Evolutionary conservation across 371 early-diverging fungal species (phyloP), one percentile per base, ranked within the genome.

Genomic region (Umbelopsis sp.): DNA sequence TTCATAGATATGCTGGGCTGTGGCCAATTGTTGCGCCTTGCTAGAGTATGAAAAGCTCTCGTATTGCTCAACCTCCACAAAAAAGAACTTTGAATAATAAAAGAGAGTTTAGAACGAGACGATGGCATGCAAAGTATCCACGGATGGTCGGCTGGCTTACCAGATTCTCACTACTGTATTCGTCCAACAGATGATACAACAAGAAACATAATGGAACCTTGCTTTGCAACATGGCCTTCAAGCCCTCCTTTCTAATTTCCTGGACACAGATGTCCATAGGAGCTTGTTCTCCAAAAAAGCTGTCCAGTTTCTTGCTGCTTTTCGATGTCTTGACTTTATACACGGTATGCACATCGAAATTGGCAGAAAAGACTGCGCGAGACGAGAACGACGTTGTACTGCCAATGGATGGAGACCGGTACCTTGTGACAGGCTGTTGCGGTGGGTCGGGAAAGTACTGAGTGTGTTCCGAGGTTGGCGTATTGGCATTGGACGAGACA

Each of bases 181-280:
- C 87, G 50, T 88, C 78, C 51, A 88, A 63, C 22, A 87, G 68
- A 57, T 79, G 78, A 65, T 75, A 77, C 50, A 88, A 66, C 65
- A 88, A 84, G 62, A 85, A 88, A 50, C 83, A 84, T 25, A 88
- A 57, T 0, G 89, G 88, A 22, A 85, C 64, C 50, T 86, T 87
- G 29, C 83, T 79, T 65, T 80, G 66, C 18, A 88, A 63, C 72
- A 88, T 79, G 4, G 85, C 83, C 63, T 80, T 79, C 8, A 87
- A 65, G 1, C 89, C 89, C 65, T 85, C 76, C 24, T 76, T 74
- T 53, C 75, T 70, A 50, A 88, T 87, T 52, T 86, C 86, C 22
- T 72, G 70, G 18, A 88, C 66, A 50, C 81, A 83, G 22, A 88
- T 78, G 65, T 86, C 88, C 57, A 57, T 57, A 3, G 79, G 77